phyloP scores from a whole-genome alignment of 2,329 filamentous ascomycete genomes.

The Coniella lustricola region DNA sequence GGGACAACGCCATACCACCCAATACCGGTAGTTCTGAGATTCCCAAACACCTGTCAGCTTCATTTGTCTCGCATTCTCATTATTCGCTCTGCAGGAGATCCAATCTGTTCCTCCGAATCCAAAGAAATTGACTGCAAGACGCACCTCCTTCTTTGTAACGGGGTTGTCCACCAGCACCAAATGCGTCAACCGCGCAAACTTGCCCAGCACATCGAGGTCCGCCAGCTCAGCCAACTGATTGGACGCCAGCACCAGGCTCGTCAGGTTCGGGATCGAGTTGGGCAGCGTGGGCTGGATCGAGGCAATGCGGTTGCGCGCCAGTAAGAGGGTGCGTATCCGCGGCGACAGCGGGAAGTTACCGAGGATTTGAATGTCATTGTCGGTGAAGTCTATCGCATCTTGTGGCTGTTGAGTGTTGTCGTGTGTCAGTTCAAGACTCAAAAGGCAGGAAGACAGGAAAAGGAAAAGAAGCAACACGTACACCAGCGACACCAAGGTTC shows the following conservation, averaged over 20 bases:
- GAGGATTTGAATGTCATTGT: conserved; percentile 89
- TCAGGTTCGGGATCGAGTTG: conserved; percentile 72
- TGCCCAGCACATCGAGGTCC: conserved; percentile 74
- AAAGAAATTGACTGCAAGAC: too few relatives aligned
- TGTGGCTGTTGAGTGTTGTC: conserved; percentile 56
- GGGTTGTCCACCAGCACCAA: conserved; percentile 81
- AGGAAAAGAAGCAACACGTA: conserved; percentile 39
- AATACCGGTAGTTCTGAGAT: conserved; percentile 78
- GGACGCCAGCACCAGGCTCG: conserved; percentile 71
- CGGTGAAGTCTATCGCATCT: conserved; percentile 96
- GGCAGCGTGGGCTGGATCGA: conserved; percentile 71
- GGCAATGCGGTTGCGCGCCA: conserved; percentile 81
- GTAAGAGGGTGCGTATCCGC: conserved; percentile 77
- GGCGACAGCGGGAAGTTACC: conserved; percentile 90
- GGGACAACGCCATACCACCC: conserved; percentile 82
- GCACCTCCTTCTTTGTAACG: conserved; percentile 83
- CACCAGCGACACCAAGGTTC: conserved; percentile 90
- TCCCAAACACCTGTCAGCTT: conserved; percentile 11
- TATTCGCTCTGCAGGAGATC: too few relatives aligned
- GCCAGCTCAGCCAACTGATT: conserved; percentile 80
- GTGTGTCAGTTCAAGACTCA: neutral
- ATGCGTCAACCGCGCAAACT: conserved; percentile 66
- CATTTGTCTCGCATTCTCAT: neutral
- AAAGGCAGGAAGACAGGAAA: neutral
- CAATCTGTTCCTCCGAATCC: neutral